Conservation (phyloP, 805 yeast genomes). For the Ogataea zsoltii region DNA sequence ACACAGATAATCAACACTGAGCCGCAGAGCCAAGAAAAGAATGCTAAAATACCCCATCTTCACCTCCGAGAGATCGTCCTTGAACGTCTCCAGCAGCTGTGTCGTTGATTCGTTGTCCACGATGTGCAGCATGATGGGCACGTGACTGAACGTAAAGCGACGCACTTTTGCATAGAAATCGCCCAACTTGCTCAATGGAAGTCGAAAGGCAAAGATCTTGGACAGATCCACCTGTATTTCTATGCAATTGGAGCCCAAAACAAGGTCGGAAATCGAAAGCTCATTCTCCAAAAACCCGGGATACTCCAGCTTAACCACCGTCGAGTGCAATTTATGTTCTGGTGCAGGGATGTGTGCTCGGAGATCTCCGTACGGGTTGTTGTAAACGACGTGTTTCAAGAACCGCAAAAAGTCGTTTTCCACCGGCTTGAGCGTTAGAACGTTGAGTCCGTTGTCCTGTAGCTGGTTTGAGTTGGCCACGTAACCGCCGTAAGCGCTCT, state of each 20-base stretch:
- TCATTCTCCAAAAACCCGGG: conserved; percentile 6
- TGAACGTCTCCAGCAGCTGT: not conserved
- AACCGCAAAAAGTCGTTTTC: conserved; percentile 9
- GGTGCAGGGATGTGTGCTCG: conserved; percentile 8
- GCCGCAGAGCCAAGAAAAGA: conserved; percentile 6
- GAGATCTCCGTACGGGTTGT: conserved; percentile 7
- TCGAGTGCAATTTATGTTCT: conserved; percentile 6
- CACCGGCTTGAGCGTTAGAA: conserved; percentile 5
- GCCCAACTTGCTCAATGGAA: conserved; percentile 7
- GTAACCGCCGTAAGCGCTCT: conserved; percentile 7
- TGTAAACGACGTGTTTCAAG: conserved; percentile 5
- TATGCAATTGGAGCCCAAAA: conserved; percentile 5
- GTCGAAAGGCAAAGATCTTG: conserved; percentile 3
- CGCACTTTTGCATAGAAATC: conserved; percentile 7
- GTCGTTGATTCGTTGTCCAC: conserved; percentile 4
- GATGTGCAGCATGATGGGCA: conserved; percentile 6
- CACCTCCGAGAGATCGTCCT: conserved; percentile 1
- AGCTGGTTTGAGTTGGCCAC: conserved; percentile 7
- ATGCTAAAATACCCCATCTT: conserved; percentile 7
- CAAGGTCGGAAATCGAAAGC: conserved; percentile 3
- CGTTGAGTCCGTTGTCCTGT: conserved; percentile 6
- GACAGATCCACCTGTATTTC: conserved; percentile 8
- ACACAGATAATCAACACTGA: conserved; percentile 7
- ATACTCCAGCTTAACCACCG: conserved; percentile 3
- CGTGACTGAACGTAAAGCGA: conserved; percentile 6